These are phyloP conservation scores for Lepiota venenata DNA, from an alignment of 768 basidiomycete species.

Conservation along the genomic window DNA sequence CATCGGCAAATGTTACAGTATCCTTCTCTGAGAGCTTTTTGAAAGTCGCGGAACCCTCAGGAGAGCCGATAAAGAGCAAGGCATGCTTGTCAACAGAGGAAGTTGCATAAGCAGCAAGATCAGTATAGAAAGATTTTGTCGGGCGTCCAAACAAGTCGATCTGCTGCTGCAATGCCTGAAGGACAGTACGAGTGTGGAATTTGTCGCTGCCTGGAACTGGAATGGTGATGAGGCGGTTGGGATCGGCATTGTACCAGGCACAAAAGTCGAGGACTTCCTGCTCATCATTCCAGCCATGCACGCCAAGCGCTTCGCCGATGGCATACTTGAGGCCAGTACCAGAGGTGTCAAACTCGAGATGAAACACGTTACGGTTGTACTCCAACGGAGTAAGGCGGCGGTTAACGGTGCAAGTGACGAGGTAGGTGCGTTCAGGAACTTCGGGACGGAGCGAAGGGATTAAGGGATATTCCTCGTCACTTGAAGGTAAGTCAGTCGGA, in stretches of 20 bases:
- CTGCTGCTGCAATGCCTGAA: constrained; percentile 95
- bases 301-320: constrained; percentile 94
- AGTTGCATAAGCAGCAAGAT: constrained; percentile 76
- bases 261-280: constrained; percentile 89
- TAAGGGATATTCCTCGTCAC: constrained; percentile 48
- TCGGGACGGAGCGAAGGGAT: constrained; percentile 83
- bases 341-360: constrained; percentile 90
- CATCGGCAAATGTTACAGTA: constrained; percentile 89
- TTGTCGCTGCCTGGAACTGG: constrained; percentile 65
- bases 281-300: constrained; percentile 97
- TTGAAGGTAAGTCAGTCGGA: constrained; percentile 35
- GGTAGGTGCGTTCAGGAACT: constrained; percentile 82
- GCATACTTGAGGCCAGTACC: constrained; percentile 94
- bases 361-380: constrained; percentile 98
- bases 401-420: constrained; percentile 93
- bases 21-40: constrained; percentile 96
- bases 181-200: constrained; percentile 89
- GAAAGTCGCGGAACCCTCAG: constrained; percentile 89
- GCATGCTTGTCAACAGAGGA: constrained; percentile 69
- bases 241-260: constrained; percentile 86
- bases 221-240: constrained; percentile 75
- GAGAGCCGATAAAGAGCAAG: constrained; percentile 87
- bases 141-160: constrained; percentile 95
- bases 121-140: constrained; percentile 92
- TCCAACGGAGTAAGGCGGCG: constrained; percentile 90